phyloP scores from a whole-genome alignment of 441 rosid genomes.

The Flueggea neowawraea region DNA sequence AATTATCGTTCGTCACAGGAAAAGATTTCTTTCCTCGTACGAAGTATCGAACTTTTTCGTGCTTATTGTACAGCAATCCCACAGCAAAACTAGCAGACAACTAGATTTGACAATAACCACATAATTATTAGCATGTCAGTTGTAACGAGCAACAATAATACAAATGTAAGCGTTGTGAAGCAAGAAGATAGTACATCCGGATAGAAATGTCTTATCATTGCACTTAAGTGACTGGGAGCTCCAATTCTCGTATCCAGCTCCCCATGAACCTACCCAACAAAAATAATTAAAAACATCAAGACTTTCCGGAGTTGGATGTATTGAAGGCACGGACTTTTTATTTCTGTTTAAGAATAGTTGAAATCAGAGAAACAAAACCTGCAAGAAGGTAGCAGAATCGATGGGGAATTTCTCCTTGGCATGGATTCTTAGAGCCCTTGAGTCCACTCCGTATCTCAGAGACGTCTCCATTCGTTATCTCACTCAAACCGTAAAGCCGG shows the following conservation, averaged over 20 bases:
- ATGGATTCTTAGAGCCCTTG: slow-evolving; percentile 71
- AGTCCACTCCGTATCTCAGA: slow-evolving; percentile 59
- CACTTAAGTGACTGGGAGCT: slow-evolving; percentile 50
- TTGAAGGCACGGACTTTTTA: neutral
- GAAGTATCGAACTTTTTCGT: slow-evolving; percentile 53
- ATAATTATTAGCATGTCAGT: neutral
- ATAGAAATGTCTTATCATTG: slow-evolving; percentile 60
- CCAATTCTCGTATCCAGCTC: slow-evolving; percentile 83
- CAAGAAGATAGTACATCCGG: slow-evolving; percentile 45
- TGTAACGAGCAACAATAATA: neutral
- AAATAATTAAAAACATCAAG: neutral
- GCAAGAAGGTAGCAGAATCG: slow-evolving; percentile 60
- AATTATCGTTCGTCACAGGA: slow-evolving; percentile 46
- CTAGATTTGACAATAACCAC: slow-evolving; percentile 25
- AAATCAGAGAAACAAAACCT: slow-evolving; percentile 36
- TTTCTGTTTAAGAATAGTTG: neutral
- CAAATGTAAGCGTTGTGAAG: neutral
- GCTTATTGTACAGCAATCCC: slow-evolving; percentile 69
- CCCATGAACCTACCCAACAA: slow-evolving; percentile 63
- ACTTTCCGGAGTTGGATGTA: neutral
- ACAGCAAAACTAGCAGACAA: slow-evolving; percentile 55
- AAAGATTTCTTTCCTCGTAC: slow-evolving; percentile 72
- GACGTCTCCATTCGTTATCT: slow-evolving; percentile 69
- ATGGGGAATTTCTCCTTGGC: slow-evolving; percentile 78
- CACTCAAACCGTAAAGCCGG: neutral